phyloP scores from a whole-genome alignment of 2,329 filamentous ascomycete genomes.

The Penicillium verrucosum region DNA sequence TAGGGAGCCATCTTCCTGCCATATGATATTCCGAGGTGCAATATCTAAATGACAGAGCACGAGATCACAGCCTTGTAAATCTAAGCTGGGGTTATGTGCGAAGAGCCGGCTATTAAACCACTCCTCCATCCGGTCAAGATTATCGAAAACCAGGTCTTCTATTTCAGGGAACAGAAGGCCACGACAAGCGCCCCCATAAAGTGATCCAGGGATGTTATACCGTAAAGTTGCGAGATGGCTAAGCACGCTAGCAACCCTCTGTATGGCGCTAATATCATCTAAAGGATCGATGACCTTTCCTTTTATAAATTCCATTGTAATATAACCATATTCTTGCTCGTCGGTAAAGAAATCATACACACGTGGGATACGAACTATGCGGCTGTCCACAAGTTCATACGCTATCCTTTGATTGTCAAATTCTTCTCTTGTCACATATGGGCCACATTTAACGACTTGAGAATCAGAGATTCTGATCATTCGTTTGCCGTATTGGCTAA shows the following conservation, averaged over 20 bases:
- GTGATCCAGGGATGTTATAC: constrained; percentile 5
- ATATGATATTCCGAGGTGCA: constrained; percentile 21
- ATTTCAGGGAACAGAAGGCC: constrained; percentile 20
- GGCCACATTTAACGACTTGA: constrained; percentile 16
- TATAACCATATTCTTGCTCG: constrained; percentile 16
- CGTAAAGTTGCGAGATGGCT: constrained; percentile 13
- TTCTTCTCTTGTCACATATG: constrained; percentile 14
- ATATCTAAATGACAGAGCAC: constrained; percentile 18
- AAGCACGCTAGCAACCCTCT: constrained; percentile 15
- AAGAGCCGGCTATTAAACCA: constrained; percentile 23
- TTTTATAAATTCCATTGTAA: constrained; percentile 22
- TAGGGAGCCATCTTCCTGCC: constrained; percentile 19
- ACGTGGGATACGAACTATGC: constrained; percentile 15
- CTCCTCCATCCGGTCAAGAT: constrained; percentile 15
- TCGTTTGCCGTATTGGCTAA: constrained; percentile 10
- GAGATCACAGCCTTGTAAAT: constrained; percentile 1
- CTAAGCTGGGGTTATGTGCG: constrained; percentile 5
- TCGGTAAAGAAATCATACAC: constrained; percentile 17
- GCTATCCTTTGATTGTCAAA: constrained; percentile 12
- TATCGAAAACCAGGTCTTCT: constrained; percentile 16
- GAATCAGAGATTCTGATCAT: constrained; percentile 15
- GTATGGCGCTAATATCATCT: constrained; percentile 5
- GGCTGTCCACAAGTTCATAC: constrained; percentile 13
- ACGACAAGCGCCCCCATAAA: constrained; percentile 12
- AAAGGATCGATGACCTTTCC: constrained; percentile 19